Conservation (phyloP, 1,284 basidiomycete genomes). For the Microbotryum silenes-acaulis region DNA sequence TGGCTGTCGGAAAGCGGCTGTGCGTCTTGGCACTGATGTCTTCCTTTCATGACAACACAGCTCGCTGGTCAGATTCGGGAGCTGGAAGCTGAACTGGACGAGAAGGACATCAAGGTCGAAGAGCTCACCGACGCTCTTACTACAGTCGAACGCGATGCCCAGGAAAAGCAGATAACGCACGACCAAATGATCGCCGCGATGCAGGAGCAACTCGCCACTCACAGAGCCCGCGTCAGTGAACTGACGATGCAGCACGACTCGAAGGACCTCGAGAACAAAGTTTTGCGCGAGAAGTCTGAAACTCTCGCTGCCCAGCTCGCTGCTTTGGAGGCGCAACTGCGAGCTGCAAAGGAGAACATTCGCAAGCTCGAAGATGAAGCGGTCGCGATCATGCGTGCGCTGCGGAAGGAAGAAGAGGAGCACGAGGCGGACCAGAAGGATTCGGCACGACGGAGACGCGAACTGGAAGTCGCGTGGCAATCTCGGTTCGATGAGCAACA, state of each 20-base stretch:
- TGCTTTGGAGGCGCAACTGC: constrained; percentile 36
- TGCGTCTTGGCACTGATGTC: neutral
- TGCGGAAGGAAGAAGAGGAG: constrained; percentile 49
- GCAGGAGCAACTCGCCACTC: constrained; percentile 51
- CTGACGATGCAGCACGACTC: constrained; percentile 35
- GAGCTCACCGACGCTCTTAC: constrained; percentile 45
- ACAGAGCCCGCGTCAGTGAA: constrained; percentile 33
- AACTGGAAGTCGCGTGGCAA: constrained; percentile 43
- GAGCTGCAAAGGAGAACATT: constrained; percentile 25
- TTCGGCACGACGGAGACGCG: constrained; percentile 42
- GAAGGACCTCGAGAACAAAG: constrained; percentile 29
- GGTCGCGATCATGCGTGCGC: constrained; percentile 61
- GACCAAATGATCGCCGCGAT: constrained; percentile 63
- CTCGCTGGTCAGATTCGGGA: constrained; percentile 53
- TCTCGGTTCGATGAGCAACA: constrained; percentile 43
- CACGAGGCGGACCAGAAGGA: constrained; percentile 38
- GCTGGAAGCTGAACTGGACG: constrained; percentile 53
- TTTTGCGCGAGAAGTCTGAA: constrained; percentile 53
- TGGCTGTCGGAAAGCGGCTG: neutral
- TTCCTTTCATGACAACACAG: constrained; percentile 15
- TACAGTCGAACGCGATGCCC: constrained; percentile 52
- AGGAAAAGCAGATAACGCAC: constrained; percentile 60
- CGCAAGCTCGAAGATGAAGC: constrained; percentile 42
- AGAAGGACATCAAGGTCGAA: constrained; percentile 35
- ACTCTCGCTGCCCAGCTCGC: constrained; percentile 61